A percentile compares a stretch with the other conserved stretches of the same genome.
Evolutionary conservation across 495 filamentous ascomycete genomes (phyloP).

Genomic region (Hypoxylon fuscum): DNA sequence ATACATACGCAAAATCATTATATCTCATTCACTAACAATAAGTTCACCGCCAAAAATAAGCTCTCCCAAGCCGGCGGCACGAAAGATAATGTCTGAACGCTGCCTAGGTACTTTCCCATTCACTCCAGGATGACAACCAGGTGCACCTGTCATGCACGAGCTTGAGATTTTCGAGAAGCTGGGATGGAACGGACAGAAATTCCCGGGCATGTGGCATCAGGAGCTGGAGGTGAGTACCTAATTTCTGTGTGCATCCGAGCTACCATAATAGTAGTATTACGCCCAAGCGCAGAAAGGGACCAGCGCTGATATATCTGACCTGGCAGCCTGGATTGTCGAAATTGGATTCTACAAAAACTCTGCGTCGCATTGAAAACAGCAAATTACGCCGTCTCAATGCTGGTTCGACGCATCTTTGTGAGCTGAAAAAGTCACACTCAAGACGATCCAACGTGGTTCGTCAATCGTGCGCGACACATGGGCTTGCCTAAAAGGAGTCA

Average conservation of each 20-base stretch:
- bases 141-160: conserved; percentile 9
- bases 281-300: conserved; percentile 11
- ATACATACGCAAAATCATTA: too few relatives aligned
- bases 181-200: not conserved
- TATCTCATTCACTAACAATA: too few relatives aligned
- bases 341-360: conserved; percentile 27
- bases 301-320: conserved; percentile 11
- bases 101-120: too few relatives aligned
- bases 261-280: too few relatives aligned
- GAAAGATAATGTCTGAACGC: too few relatives aligned
- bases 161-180: conserved; percentile 15
- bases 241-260: conserved; percentile 13
- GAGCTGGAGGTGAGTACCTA: conserved; percentile 3
- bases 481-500: conserved; percentile 6
- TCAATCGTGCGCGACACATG: conserved; percentile 2
- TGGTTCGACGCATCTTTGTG: conserved; percentile 21
- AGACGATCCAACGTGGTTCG: conserved; percentile 10
- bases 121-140: conserved; percentile 1
- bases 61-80: too few relatives aligned
- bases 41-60: too few relatives aligned
- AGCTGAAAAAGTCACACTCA: conserved; percentile 20
- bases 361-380: conserved; percentile 35
- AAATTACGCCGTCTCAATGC: conserved; percentile 39
- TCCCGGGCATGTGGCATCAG: not conserved
- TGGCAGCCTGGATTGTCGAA: conserved; percentile 31